phyloP scores from a whole-genome alignment of 371 early-diverging fungal species.

The Mortierella sp. region DNA sequence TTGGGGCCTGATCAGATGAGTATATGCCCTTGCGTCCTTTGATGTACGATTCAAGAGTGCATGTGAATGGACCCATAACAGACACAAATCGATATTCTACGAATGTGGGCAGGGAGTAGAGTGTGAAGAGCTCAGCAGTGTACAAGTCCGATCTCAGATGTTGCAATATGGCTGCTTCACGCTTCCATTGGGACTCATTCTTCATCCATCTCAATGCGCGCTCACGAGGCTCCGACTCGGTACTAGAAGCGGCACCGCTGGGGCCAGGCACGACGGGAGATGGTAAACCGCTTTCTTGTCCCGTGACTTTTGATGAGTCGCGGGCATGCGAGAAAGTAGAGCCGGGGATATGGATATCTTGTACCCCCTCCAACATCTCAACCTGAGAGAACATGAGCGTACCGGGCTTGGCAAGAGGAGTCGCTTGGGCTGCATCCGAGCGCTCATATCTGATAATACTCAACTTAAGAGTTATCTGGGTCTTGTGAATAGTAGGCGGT shows the following conservation, averaged over 20 bases:
- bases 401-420: constrained; percentile 33
- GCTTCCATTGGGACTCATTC: constrained; percentile 52
- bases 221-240: constrained; percentile 41
- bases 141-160: constrained; percentile 38
- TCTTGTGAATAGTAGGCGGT: constrained; percentile 29
- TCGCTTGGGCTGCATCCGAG: constrained; percentile 35
- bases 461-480: constrained; percentile 52
- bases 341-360: constrained; percentile 29
- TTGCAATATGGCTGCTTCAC: constrained; percentile 54
- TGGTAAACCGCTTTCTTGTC: constrained; percentile 27
- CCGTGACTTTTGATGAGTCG: constrained; percentile 36
- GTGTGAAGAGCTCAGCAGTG: constrained; percentile 35
- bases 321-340: constrained; percentile 51
- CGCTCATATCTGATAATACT: constrained; percentile 52
- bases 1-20: background rate
- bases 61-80: constrained; percentile 42
- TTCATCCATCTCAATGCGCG: constrained; percentile 50
- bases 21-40: constrained; percentile 15
- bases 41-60: constrained; percentile 45
- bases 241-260: constrained; percentile 20
- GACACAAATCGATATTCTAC: constrained; percentile 53
- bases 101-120: constrained; percentile 38
- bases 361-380: constrained; percentile 34
- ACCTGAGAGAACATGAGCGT: constrained; percentile 50
- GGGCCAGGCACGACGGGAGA: constrained; percentile 42